These are phyloP conservation scores for Coprinopsis cinerea DNA, from an alignment of 768 basidiomycete genomes.

Conservation along the genomic window DNA sequence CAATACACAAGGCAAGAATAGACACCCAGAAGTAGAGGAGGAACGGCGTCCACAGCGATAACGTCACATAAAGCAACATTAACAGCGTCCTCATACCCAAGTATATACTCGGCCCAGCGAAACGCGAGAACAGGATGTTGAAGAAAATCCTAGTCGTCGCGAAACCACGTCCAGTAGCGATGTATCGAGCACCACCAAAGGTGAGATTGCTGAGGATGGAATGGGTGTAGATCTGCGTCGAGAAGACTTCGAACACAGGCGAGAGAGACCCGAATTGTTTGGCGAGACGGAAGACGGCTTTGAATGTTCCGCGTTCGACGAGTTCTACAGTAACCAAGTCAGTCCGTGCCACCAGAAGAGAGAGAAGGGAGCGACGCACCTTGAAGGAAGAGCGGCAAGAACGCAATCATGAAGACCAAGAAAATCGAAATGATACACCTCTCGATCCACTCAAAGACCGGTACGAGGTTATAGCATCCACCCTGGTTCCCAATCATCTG, in stretches of 20 bases:
- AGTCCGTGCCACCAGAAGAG: neutral
- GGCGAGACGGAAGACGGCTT: conserved; percentile 83
- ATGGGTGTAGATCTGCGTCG: conserved; percentile 96
- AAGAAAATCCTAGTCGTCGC: conserved; percentile 95
- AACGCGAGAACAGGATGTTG: conserved; percentile 93
- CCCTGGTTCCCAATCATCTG: conserved; percentile 70
- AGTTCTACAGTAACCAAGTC: conserved; percentile 52
- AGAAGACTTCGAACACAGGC: conserved; percentile 95
- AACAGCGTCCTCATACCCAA: conserved; percentile 91
- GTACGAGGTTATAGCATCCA: conserved; percentile 92
- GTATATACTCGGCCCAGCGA: conserved; percentile 98
- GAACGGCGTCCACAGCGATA: conserved; percentile 88
- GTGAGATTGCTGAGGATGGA: conserved; percentile 96
- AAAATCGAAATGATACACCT: conserved; percentile 97
- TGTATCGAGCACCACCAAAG: conserved; percentile 97
- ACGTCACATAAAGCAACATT: conserved; percentile 89
- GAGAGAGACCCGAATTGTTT: conserved; percentile 95
- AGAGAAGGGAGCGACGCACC: conserved; percentile 39
- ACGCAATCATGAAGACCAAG: conserved; percentile 97
- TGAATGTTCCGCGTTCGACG: conserved; percentile 89
- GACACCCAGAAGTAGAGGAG: conserved; percentile 98
- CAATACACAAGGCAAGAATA: conserved; percentile 83
- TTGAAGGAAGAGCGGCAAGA: conserved; percentile 92
- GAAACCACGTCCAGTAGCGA: conserved; percentile 98
- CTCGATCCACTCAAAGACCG: conserved; percentile 93